phyloP scores from a whole-genome alignment of 768 basidiomycete genomes.

The Russula ochroleuca region DNA sequence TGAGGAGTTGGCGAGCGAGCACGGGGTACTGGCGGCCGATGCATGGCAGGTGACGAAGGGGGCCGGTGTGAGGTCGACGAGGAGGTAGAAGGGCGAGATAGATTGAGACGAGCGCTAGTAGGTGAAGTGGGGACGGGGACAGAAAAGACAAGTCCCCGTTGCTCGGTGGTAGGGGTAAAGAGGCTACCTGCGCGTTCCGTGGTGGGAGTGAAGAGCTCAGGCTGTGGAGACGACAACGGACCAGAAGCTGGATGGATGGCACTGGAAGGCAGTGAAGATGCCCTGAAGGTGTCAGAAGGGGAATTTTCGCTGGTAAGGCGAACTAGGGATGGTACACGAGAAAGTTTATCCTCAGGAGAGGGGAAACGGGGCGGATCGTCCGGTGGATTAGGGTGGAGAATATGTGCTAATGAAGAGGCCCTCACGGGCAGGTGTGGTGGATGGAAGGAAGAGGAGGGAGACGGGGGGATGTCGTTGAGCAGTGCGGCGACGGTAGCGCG shows the following conservation, averaged over 20 bases:
- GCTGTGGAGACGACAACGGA: slow-evolving; percentile 17
- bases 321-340: slow-evolving; percentile 24
- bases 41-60: slow-evolving; percentile 26
- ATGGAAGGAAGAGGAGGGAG: slow-evolving; percentile 27
- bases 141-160: slow-evolving; percentile 12
- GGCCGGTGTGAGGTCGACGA: slow-evolving; percentile 25
- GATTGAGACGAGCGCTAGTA: slow-evolving; percentile 18
- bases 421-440: slow-evolving; percentile 18
- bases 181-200: slow-evolving; percentile 9
- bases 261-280: slow-evolving; percentile 9
- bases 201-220: slow-evolving; percentile 25
- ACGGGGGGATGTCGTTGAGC: slow-evolving; percentile 55
- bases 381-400: slow-evolving; percentile 28
- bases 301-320: slow-evolving; percentile 10
- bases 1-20: slow-evolving; percentile 26
- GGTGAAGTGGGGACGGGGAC: slow-evolving; percentile 17
- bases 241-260: slow-evolving; percentile 3
- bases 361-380: slow-evolving; percentile 25
- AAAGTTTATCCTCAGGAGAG: slow-evolving; percentile 26
- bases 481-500: slow-evolving; percentile 75
- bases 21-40: slow-evolving; percentile 21
- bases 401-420: slow-evolving; percentile 29
- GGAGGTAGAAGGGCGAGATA: slow-evolving; percentile 27
- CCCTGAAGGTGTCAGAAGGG: slow-evolving; percentile 11
- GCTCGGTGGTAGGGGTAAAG: slow-evolving; percentile 25